Evolutionary conservation across 2,329 filamentous ascomycete species (phyloP).

Genomic region (Cryphonectria naterciae): DNA sequence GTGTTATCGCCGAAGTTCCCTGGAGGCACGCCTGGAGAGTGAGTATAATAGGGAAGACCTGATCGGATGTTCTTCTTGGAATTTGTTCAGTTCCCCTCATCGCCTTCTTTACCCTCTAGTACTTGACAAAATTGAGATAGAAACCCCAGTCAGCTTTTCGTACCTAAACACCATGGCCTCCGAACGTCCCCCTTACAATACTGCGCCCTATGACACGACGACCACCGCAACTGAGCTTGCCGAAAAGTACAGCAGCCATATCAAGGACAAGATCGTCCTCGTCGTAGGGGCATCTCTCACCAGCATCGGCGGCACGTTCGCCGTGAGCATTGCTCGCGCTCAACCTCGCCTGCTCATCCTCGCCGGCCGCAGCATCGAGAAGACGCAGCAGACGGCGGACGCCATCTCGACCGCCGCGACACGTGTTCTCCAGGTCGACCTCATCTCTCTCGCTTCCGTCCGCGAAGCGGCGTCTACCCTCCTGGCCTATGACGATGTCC

Average conservation of each 20-base stretch:
- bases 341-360: conserved; percentile 9
- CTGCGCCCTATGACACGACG: not conserved
- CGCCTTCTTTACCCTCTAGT: not conserved
- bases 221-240: conserved; percentile 6
- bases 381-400: conserved; percentile 3
- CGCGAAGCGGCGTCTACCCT: not conserved
- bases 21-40: not conserved
- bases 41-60: not conserved
- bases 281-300: not conserved
- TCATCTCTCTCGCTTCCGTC: conserved; percentile 9
- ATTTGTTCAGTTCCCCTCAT: not conserved
- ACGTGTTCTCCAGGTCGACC: conserved; percentile 2
- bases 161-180: not conserved
- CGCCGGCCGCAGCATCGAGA: not conserved
- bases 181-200: not conserved
- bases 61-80: not conserved
- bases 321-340: not conserved
- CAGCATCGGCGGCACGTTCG: conserved; percentile 6
- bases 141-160: too few species aligned
- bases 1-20: not conserved
- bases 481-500: not conserved
- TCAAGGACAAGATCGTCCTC: conserved; percentile 13
- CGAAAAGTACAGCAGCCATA: conserved; percentile 4
- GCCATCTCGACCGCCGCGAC: conserved; percentile 2
- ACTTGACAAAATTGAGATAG: too few species aligned